Conservation (phyloP, 768 basidiomycete species). For the Cubamyces lactineus region DNA sequence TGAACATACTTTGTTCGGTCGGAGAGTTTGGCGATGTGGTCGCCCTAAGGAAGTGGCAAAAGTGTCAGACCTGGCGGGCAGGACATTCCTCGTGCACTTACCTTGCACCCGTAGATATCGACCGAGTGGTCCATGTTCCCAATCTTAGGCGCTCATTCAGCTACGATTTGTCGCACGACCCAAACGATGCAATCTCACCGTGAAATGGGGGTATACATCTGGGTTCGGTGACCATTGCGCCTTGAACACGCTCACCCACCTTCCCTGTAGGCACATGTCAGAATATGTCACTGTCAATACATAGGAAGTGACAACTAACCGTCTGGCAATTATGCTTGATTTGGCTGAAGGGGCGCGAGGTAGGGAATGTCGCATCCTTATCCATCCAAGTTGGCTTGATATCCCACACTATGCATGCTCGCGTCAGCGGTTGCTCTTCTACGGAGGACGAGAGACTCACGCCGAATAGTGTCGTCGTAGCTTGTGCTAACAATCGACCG, state of each 20-base stretch:
- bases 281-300: background rate
- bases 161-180: background rate
- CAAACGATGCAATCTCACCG: slow-evolving; percentile 46
- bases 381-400: slow-evolving; percentile 55
- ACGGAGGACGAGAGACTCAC: slow-evolving; percentile 46
- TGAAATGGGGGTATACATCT: slow-evolving; percentile 82
- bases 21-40: slow-evolving; percentile 63
- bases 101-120: slow-evolving; percentile 75
- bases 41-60: slow-evolving; percentile 50
- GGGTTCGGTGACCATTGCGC: slow-evolving; percentile 82
- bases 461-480: slow-evolving; percentile 76
- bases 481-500: slow-evolving; percentile 81
- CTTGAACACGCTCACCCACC: slow-evolving; percentile 78
- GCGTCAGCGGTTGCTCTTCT: too few relatives aligned
- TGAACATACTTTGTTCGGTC: slow-evolving; percentile 58
- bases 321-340: slow-evolving; percentile 82
- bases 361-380: slow-evolving; percentile 53
- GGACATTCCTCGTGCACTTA: slow-evolving; percentile 30
- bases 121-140: slow-evolving; percentile 81
- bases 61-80: background rate
- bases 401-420: slow-evolving; percentile 67
- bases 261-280: slow-evolving; percentile 52
- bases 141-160: slow-evolving; percentile 46
- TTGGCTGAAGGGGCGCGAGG: slow-evolving; percentile 63
- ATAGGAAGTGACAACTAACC: slow-evolving; percentile 46